Base-by-base conservation (phyloP, 495 filamentous ascomycete species). In the Penicillium pulvis region DNA sequence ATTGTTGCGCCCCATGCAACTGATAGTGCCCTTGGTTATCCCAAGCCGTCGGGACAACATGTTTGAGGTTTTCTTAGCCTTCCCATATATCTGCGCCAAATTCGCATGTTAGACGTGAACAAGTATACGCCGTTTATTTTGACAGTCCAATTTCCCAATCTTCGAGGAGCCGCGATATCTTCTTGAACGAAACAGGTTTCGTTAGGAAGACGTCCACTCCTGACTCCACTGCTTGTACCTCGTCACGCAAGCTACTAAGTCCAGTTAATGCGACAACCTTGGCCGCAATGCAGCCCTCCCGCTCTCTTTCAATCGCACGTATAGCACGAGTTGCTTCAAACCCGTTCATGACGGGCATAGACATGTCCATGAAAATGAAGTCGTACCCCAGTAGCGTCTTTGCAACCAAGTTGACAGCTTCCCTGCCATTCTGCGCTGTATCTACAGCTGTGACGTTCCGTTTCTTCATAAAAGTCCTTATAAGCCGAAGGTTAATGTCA, bases 331-430 rank as follows among this genome's bases (percentile, higher is more conserved):
- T 86, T 14, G 86, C 81, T 65, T 87, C 86, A 31, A 90, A 80
- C 19, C 87, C 87, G 52, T 88, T 82, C 77, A 90, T 86, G 0
- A 90, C 69, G 0, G 88, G 88, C 89, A 92, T 91, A 30, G 83
- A 85, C 31, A 90, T 85, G 58, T 90, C 85, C 81, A 83, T 83
- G 66, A 84, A 80, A 36, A 84, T 77, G 26, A 82, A 71, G 61
- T 83, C 80, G 49, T 81, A 81, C 16, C 71, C 72, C 20, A 69
- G 47, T 28, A 51, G 53, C 16, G 63, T 36, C 39, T 54, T 28
- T 47, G 80, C 75, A 6, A 73, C 79, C 1, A 73, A 71, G 6
- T 80, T 67, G 3, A 84, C 74, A 3, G 81, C 81, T 17, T 77
- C 54, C 33, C 77, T 65, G 5, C 81, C 81, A 52, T 83, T 79